phyloP scores from a whole-genome alignment of 306 rosid species.

The Abrus pulchellus region DNA sequence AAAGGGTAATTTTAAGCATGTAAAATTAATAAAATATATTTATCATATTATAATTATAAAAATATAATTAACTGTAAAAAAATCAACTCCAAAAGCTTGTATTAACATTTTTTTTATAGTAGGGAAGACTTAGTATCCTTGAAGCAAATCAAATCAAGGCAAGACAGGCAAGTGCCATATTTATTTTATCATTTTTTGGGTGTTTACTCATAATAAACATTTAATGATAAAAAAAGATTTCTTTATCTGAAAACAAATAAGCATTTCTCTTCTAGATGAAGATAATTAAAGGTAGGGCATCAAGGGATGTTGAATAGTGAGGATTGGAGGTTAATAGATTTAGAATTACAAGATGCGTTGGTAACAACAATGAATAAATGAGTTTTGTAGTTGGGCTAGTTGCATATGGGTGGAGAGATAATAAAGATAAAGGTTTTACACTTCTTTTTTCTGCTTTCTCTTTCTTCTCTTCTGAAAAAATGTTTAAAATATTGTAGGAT shows the following conservation, averaged over 20 bases:
- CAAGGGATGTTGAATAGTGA: constrained; percentile 30
- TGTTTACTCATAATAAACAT: background rate
- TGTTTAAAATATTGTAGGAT: constrained; percentile 55
- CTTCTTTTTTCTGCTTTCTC: constrained; percentile 53
- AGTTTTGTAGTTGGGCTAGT: constrained; percentile 51
- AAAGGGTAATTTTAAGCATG: too few species aligned
- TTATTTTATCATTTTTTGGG: background rate
- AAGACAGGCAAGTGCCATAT: too few species aligned
- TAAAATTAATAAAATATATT: too few species aligned
- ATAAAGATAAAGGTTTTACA: constrained; percentile 64
- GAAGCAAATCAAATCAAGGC: background rate
- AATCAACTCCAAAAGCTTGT: too few species aligned
- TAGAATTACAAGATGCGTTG: constrained; percentile 74
- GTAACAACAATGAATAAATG: constrained; percentile 62
- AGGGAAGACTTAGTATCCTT: background rate
- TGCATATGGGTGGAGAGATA: constrained; percentile 56
- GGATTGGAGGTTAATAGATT: constrained; percentile 53
- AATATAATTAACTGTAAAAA: too few species aligned
- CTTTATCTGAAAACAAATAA: background rate
- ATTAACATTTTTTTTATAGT: too few species aligned
- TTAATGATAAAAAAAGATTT: background rate
- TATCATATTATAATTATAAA: too few species aligned
- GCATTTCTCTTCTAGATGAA: background rate
- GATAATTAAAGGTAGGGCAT: constrained; percentile 22
- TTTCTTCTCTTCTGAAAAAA: constrained; percentile 50